Evolutionary conservation across 192 early-diverging fungal species (phyloP), one percentile per base, ranked within the genome.

Genomic region (Entomortierella chlamydospora): DNA sequence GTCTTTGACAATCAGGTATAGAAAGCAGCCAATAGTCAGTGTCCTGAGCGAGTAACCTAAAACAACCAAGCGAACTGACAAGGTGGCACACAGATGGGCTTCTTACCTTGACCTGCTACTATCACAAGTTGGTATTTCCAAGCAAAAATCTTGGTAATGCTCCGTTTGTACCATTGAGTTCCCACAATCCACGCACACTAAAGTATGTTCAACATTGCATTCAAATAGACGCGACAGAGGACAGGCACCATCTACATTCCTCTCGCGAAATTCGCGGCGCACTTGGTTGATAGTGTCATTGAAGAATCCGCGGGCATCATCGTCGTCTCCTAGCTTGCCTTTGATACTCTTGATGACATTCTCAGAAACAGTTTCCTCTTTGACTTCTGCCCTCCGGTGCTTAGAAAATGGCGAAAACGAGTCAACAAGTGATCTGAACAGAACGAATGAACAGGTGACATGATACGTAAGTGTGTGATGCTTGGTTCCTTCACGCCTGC

Each of bases 301-400:
- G 23, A 73, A 28, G 30, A 64, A 73, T 39, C 61, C 72, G 26
- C 72, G 72, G 15, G 72, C 72, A 60, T 66, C 63, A 30, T 73
- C 72, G 12, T 66, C 72, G 10, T 65, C 63, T 11, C 72, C 72
- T 9, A 73, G 45, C 12, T 45, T 50, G 6, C 70, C 70, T n/a
- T 47, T 51, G 33, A 37, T 42, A 18, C 17, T 66, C 50, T 73
- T 73, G 33, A 61, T 37, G 23, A 73, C 64, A 23, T 37, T 59
- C 25, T 66, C 31, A 10, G 57, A 59, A 2, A 73, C 47, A 2
- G 49, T 37, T 4, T 73, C 72, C 4, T 59, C 63, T 33, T 66
- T 53, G 5, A 73, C 20, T 28, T 53, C 55, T 57, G 34, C 1
- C 4, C 10, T n/a, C 12, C 17, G 18, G 23, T 43, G 50, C 22